Base-by-base conservation (phyloP, 768 basidiomycete species). In the Tulasnella sp. region DNA sequence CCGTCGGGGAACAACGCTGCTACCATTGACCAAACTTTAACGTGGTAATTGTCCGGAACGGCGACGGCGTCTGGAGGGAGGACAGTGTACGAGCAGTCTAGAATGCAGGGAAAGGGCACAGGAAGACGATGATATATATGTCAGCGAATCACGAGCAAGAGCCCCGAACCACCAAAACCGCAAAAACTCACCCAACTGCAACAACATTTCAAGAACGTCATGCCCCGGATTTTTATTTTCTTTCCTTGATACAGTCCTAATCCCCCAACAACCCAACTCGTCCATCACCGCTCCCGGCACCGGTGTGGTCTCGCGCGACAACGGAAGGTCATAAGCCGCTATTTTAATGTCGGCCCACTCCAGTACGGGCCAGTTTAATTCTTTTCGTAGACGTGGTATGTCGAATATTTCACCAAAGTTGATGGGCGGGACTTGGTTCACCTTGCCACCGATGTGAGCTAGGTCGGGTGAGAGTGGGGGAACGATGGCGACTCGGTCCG, bases 381-480 rank as follows among this genome's bases (percentile, higher is more conserved):
- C 36, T 31, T 34, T 58, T 38, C 45, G 25, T 7, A 76, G 49
- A 1, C 71, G 39, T 11, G 58, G 64, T 29, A 76, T 22, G 40
- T 76, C 76, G 71, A 76, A 76, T 34, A 76, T 52, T 31, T 71
- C 76, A 8, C 40, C 22, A 37, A 73, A 73, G 45, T 17, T 45
- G 40, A 49, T 73, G 52, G 52, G 40, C n/a, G 52, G 49, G 1
- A 36, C 72, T 36, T 31, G 22, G 17, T 54, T 54, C 1, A 22
- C 19, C 12, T 39, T 38, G 31, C 45, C 38, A 2, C 40, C 72
- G 45, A 37, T 25, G 14, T 87, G 86, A 7, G 72, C 42, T 12
- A 73, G 19, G 72, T 39, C 37, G 36, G 72, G 72, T n/a, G 72
- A 19, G 52, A 73, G 40, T 34, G 58, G 58, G 12, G 58, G 58